These are phyloP conservation scores for Hordeum vulgare DNA, from an alignment of 176 grass and related monocot species.

Conservation along the genomic window MorexV3_pseudomolecules_assembly NC_058519.1:27024101-27024600, in stretches of 20 bases:
- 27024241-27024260: background rate
- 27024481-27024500: conserved; percentile 95
- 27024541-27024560: background rate
- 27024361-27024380: conserved; percentile 54
- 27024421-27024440: conserved; percentile 93
- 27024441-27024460: conserved; percentile 97
- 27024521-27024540: conserved; percentile 93
- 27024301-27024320: conserved; percentile 99
- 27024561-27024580: background rate
- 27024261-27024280: background rate
- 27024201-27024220: background rate
- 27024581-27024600: background rate
- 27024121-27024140: background rate
- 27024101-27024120: background rate
- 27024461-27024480: conserved; percentile 90
- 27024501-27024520: conserved; percentile 94
- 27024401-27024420: conserved; percentile 88
- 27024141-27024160: background rate
- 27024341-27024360: conserved; percentile 91
- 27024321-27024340: conserved; percentile 98
- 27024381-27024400: conserved; percentile 99
- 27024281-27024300: conserved; percentile 4
- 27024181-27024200: background rate
- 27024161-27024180: background rate
- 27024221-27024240: background rate